A percentile compares a stretch with the other conserved stretches of the same genome.
phyloP scores from a whole-genome alignment of 225 moss, liverwort and hornwort genomes.

The Neckera pumila region DNA sequence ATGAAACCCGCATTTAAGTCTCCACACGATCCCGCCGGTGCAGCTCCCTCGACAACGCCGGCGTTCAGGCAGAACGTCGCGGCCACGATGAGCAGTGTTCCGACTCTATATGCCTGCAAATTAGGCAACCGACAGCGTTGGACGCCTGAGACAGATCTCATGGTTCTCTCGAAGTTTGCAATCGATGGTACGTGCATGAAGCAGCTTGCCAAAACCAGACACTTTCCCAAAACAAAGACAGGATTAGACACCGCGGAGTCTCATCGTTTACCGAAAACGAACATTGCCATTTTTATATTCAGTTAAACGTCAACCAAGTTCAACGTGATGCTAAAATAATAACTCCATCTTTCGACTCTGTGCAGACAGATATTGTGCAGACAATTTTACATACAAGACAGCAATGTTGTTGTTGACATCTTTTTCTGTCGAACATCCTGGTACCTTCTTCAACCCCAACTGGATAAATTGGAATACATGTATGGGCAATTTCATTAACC shows the following conservation, averaged over 20 bases:
- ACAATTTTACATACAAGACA: not conserved
- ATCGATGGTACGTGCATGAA: not conserved
- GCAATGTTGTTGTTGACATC: too few species aligned
- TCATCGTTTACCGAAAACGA: not conserved
- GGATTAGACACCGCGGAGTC: not conserved
- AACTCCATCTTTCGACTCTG: not conserved
- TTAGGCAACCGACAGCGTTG: not conserved
- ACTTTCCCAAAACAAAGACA: not conserved
- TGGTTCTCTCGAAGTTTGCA: not conserved
- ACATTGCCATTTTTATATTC: not conserved
- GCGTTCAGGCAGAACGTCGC: not conserved
- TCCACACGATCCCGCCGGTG: not conserved
- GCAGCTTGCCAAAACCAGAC: not conserved
- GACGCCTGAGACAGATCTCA: not conserved
- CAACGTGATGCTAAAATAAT: not conserved
- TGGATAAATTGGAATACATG: too few species aligned
- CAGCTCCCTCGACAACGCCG: not conserved
- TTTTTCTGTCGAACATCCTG: too few species aligned
- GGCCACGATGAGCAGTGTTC: not conserved
- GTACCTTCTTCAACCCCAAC: too few species aligned
- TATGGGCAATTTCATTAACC: too few species aligned
- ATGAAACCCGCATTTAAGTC: rapidly evolving
- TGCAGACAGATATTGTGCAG: not conserved
- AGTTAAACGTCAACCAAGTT: not conserved
- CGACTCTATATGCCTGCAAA: not conserved